Percentiles rank a stretch among this genome's conserved stretches.
These are phyloP conservation scores for Nyssa sinensis DNA, from an alignment of 148 eudicot species.

Conservation along the genomic window DNA sequence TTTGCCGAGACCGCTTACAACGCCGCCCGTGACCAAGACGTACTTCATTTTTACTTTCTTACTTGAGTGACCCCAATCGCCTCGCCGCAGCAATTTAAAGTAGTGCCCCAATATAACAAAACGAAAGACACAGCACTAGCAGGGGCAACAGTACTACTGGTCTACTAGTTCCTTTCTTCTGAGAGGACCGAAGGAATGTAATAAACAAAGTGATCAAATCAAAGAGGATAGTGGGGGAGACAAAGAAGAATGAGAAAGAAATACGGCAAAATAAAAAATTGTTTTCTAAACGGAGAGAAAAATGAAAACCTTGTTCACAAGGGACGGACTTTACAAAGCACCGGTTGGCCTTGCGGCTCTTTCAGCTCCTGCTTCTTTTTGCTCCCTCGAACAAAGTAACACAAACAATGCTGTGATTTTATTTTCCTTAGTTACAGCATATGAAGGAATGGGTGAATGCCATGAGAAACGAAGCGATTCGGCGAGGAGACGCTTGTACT, in stretches of 20 bases:
- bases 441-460: too few relatives aligned
- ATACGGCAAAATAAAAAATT: background rate
- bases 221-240: too few relatives aligned
- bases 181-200: background rate
- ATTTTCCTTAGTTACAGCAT: too few relatives aligned
- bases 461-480: background rate
- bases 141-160: too few relatives aligned
- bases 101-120: too few relatives aligned
- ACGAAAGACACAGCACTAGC: too few relatives aligned
- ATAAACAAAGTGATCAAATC: background rate
- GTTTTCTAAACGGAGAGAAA: background rate
- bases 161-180: too few relatives aligned
- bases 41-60: constrained; percentile 14
- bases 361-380: background rate
- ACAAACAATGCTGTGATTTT: background rate
- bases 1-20: constrained; percentile 27
- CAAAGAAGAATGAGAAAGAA: background rate
- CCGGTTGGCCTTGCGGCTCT: background rate
- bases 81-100: too few relatives aligned
- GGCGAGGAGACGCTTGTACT: background rate
- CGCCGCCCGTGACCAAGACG: constrained; percentile 28
- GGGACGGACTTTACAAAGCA: background rate
- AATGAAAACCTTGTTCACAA: background rate
- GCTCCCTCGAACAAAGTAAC: background rate
- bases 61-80: background rate